Conservation (phyloP, 2,329 filamentous ascomycete genomes). For the Fusarium sp. region DNA sequence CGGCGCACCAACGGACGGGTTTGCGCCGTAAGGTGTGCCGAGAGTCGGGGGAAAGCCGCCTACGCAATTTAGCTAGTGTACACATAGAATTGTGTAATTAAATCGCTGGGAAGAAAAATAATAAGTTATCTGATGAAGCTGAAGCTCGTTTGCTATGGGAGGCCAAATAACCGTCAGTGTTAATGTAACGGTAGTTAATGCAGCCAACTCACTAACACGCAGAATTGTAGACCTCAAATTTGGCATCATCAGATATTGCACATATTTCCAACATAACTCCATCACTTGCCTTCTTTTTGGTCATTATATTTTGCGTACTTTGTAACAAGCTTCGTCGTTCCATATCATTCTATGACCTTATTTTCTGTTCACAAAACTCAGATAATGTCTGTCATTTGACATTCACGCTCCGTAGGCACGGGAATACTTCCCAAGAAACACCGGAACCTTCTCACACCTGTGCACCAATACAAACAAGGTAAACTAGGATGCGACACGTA, state of each 20-base stretch:
- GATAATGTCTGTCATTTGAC: too few species aligned
- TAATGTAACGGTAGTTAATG: background rate
- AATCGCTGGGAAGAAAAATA: background rate
- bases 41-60: background rate
- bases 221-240: background rate
- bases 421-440: background rate
- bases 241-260: background rate
- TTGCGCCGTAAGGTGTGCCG: background rate
- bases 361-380: background rate
- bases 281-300: background rate
- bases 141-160: background rate
- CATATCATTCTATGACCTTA: background rate
- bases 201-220: background rate
- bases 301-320: rapidly evolving
- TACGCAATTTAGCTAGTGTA: background rate
- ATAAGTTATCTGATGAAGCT: background rate
- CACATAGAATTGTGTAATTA: background rate
- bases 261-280: background rate
- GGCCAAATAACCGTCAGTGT: background rate
- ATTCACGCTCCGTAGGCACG: background rate
- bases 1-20: background rate
- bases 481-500: background rate
- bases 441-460: background rate
- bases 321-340: rapidly evolving
- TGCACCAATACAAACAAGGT: background rate